A percentile compares a stretch with the other conserved stretches of the same genome.
Evolutionary conservation across 164 flowering plant species (phyloP).

Genomic region (Berberis thunbergii): DNA sequence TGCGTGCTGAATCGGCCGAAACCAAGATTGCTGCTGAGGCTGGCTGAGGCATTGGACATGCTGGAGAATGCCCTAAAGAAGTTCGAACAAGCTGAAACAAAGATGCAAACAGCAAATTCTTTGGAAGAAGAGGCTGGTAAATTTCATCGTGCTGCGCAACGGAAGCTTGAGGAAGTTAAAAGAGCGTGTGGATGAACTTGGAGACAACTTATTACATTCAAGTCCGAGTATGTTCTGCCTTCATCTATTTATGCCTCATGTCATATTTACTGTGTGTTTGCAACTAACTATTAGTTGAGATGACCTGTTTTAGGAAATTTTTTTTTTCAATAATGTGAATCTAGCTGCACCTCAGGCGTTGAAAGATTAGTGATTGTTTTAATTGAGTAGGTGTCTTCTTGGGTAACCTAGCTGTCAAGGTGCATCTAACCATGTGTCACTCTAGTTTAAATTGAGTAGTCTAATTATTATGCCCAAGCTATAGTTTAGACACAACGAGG

Average conservation of each 20-base stretch:
- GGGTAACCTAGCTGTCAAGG: no score
- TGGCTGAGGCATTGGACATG: conserved; percentile 62
- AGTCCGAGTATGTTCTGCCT: conserved; percentile 58
- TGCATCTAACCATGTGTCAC: no score
- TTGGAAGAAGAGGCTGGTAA: conserved; percentile 69
- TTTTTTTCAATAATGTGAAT: no score
- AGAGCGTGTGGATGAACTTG: conserved; percentile 86
- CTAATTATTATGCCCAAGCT: no score
- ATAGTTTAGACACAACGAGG: no score
- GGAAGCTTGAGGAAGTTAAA: conserved; percentile 83
- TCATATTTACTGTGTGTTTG: background rate
- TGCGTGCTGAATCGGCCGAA: conserved; percentile 89
- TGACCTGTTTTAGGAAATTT: no score
- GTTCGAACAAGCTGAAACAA: conserved; percentile 53
- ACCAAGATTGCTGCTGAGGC: conserved; percentile 65
- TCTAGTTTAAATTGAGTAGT: no score
- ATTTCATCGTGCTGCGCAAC: conserved; percentile 58
- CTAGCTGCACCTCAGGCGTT: no score
- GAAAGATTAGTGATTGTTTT: no score
- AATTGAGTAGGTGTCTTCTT: no score
- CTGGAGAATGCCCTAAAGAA: conserved; percentile 63
- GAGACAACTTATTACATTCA: conserved; percentile 46
- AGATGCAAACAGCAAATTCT: conserved; percentile 59
- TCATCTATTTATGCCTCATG: background rate
- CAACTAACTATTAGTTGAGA: background rate